Percentiles rank a stretch among this genome's conserved stretches.
These are phyloP conservation scores for Lentinula edodes DNA, from an alignment of 768 basidiomycete genomes.

Conservation along the genomic window DNA sequence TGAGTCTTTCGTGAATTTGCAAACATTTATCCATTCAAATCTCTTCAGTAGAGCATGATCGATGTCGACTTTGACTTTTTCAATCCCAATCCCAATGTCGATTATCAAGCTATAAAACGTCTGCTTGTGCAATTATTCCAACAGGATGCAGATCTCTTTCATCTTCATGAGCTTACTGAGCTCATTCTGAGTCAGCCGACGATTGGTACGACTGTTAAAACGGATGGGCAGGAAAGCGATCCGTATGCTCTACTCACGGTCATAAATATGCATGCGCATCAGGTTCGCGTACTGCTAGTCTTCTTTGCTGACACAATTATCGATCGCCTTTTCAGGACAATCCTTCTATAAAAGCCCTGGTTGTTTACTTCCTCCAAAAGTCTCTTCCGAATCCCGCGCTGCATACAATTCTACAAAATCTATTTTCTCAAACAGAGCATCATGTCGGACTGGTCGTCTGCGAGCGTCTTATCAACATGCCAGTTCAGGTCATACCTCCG, in stretches of 20 bases:
- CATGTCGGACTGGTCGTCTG: slow-evolving; percentile 82
- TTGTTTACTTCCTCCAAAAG: slow-evolving; percentile 65
- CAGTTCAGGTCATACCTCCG: slow-evolving; percentile 85
- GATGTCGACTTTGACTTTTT: slow-evolving; percentile 95
- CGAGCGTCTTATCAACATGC: slow-evolving; percentile 93
- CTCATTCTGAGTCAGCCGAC: slow-evolving; percentile 68
- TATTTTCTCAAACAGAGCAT: slow-evolving; percentile 44
- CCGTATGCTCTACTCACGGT: slow-evolving; percentile 87
- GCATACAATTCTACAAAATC: slow-evolving; percentile 45
- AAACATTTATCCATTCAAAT: slow-evolving; percentile 12
- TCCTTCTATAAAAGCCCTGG: slow-evolving; percentile 62
- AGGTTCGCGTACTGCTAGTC: slow-evolving; percentile 31
- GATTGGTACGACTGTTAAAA: slow-evolving; percentile 84
- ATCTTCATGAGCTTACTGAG: slow-evolving; percentile 72
- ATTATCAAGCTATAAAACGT: slow-evolving; percentile 83
- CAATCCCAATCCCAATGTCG: slow-evolving; percentile 73
- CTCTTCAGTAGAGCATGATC: slow-evolving; percentile 51
- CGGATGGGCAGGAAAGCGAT: slow-evolving; percentile 85
- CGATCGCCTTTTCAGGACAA: slow-evolving; percentile 45
- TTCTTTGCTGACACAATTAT: not conserved
- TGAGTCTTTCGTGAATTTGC: slow-evolving; percentile 10
- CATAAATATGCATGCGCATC: slow-evolving; percentile 68
- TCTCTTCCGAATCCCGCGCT: slow-evolving; percentile 43
- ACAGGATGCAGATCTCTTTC: slow-evolving; percentile 66
- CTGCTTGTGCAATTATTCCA: slow-evolving; percentile 66